Percentiles rank a stretch among this genome's conserved stretches.
phyloP scores from a whole-genome alignment of 768 basidiomycete genomes.

The Sutorius australiensis region DNA sequence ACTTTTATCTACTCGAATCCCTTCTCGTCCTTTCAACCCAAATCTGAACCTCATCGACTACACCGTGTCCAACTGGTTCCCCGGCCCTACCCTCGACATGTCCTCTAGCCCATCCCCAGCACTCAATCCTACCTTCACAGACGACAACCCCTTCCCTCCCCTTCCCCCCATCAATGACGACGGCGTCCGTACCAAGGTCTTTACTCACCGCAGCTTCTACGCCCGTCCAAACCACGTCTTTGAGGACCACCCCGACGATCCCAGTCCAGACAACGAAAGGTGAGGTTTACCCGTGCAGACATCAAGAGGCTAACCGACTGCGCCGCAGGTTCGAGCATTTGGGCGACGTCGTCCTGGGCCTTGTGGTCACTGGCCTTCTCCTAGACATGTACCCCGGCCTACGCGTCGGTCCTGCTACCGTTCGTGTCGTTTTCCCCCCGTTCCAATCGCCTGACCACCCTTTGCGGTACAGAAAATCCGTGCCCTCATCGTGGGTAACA shows the following conservation, averaged over 20 bases:
- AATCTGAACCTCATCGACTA: background rate
- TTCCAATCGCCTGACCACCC: too few species aligned
- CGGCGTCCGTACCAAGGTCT: constrained; percentile 51
- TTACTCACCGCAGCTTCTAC: constrained; percentile 71
- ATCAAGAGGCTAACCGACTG: background rate
- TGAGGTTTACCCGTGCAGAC: constrained; percentile 28
- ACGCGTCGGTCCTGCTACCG: constrained; percentile 76
- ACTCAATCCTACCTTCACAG: constrained; percentile 31
- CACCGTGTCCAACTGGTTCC: constrained; percentile 1
- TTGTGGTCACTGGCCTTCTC: constrained; percentile 64
- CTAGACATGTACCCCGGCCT: constrained; percentile 62
- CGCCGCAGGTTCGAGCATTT: constrained; percentile 63
- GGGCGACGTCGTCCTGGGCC: constrained; percentile 68
- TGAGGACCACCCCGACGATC: constrained; percentile 69
- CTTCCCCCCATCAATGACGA: constrained; percentile 54
- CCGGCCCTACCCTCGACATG: background rate
- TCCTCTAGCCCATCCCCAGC: background rate
- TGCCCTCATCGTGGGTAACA: constrained; percentile 69
- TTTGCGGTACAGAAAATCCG: constrained; percentile 61
- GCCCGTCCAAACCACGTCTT: constrained; percentile 72
- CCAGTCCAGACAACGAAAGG: constrained; percentile 82
- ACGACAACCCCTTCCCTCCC: constrained; percentile 41
- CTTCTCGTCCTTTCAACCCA: background rate
- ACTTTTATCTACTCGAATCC: background rate
- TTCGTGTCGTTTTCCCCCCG: background rate